Conservation (phyloP, 208 protist genomes). For the Leptomonas seymouri region DNA sequence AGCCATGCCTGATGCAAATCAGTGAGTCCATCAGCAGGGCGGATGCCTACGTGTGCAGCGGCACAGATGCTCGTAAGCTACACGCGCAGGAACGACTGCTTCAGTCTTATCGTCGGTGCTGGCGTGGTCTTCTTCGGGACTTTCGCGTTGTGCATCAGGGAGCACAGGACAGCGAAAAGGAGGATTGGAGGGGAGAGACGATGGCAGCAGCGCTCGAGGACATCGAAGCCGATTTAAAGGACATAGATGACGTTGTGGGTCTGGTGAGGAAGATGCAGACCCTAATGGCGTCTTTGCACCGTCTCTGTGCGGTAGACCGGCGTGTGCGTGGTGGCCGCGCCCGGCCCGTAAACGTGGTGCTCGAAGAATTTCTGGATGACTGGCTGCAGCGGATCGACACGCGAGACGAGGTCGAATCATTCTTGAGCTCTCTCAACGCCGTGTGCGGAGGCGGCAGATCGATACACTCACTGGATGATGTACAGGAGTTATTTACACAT, state of each 20-base stretch:
- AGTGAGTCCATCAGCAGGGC: slow-evolving; percentile 8
- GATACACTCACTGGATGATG: slow-evolving; percentile 23
- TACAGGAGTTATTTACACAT: slow-evolving; percentile 2
- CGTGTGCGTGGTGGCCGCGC: neutral
- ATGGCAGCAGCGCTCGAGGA: neutral
- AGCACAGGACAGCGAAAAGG: neutral
- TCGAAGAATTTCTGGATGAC: neutral
- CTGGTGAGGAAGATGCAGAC: neutral
- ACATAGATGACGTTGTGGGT: neutral
- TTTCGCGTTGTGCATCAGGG: neutral
- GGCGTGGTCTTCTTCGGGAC: neutral
- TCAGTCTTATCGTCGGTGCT: slow-evolving; percentile 8
- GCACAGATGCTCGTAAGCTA: neutral
- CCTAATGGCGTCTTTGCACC: neutral
- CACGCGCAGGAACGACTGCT: neutral
- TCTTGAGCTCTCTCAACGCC: slow-evolving; percentile 12
- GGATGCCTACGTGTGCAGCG: neutral
- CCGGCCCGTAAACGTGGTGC: neutral
- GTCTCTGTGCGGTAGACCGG: slow-evolving; percentile 3
- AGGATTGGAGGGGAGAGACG: neutral
- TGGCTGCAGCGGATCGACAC: neutral
- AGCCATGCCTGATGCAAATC: slow-evolving; percentile 15
- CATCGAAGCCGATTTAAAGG: neutral
- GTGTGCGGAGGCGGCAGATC: neutral
- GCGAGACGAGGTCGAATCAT: slow-evolving; percentile 4